Evolutionary conservation across 2,329 filamentous ascomycete species (phyloP).

Genomic region (Fusarium phyllophilum): DNA sequence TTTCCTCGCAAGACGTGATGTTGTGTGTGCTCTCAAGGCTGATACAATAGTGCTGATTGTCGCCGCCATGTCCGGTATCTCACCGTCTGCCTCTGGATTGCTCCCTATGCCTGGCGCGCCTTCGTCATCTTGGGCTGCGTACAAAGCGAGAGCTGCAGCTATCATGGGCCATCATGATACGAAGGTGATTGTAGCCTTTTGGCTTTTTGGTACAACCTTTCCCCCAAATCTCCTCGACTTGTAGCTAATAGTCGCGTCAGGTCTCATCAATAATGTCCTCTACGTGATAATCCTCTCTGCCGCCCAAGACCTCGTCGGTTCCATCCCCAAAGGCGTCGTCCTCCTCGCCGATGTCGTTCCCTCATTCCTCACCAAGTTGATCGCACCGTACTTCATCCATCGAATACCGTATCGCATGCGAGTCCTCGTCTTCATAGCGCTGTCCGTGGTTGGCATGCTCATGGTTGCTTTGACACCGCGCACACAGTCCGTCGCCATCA

Average conservation of each 20-base stretch:
- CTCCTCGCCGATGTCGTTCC: conserved; percentile 93
- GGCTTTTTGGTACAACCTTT: conserved; percentile 81
- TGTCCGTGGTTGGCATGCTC: conserved; percentile 89
- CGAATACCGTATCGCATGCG: conserved; percentile 81
- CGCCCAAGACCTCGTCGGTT: conserved; percentile 93
- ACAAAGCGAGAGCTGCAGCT: conserved; percentile 70
- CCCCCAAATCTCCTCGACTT: accelerated
- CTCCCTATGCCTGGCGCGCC: conserved; percentile 68
- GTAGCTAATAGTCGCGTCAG: conserved; percentile 32
- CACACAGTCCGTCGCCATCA: conserved; percentile 72
- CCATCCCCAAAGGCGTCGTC: conserved; percentile 90
- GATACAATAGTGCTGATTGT: not conserved
- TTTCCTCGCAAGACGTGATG: conserved; percentile 11
- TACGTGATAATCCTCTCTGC: conserved; percentile 97
- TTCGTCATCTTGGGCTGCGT: conserved; percentile 77
- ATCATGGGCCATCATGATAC: conserved; percentile 75
- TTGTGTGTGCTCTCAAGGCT: not conserved
- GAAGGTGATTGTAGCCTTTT: conserved; percentile 83
- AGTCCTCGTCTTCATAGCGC: conserved; percentile 75
- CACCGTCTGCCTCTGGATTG: conserved; percentile 57
- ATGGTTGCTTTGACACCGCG: conserved; percentile 83
- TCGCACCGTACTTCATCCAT: conserved; percentile 95
- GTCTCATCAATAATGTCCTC: conserved; percentile 90
- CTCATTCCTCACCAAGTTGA: conserved; percentile 86
- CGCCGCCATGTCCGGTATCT: conserved; percentile 49